Percentiles rank a stretch among this genome's conserved stretches.
These are phyloP conservation scores for Pleurotus tuber-regium DNA, from an alignment of 768 basidiomycete genomes.

Conservation along the genomic window DNA sequence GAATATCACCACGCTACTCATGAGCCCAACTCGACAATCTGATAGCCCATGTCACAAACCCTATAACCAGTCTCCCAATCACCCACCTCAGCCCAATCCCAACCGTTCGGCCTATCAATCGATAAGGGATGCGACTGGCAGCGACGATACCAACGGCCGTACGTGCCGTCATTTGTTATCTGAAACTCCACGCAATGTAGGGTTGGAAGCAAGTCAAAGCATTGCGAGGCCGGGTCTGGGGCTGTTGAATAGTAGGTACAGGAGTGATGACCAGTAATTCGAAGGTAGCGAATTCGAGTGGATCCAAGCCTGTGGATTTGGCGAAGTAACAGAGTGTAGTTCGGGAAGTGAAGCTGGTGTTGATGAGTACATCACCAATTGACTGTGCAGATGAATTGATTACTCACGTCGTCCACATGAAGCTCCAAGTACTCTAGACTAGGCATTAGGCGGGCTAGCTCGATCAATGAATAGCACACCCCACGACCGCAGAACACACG, in stretches of 20 bases:
- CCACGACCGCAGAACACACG: not conserved
- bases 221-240: not conserved
- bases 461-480: not conserved
- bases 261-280: not conserved
- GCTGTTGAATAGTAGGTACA: too few relatives aligned
- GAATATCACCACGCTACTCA: too few relatives aligned
- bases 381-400: not conserved
- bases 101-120: not conserved
- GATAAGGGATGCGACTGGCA: not conserved
- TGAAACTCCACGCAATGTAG: not conserved
- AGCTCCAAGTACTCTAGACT: not conserved
- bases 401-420: not conserved
- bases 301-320: not conserved
- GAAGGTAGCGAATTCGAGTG: not conserved
- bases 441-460: not conserved
- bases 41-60: too few relatives aligned
- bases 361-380: not conserved
- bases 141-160: not conserved
- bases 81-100: not conserved
- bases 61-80: not conserved
- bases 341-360: not conserved
- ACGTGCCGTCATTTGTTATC: not conserved
- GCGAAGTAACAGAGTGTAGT: not conserved
- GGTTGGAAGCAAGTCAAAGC: not conserved
- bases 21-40: too few relatives aligned